phyloP scores from a whole-genome alignment of 176 grass and related monocot species.

The Neostapfia colusana region DNA sequence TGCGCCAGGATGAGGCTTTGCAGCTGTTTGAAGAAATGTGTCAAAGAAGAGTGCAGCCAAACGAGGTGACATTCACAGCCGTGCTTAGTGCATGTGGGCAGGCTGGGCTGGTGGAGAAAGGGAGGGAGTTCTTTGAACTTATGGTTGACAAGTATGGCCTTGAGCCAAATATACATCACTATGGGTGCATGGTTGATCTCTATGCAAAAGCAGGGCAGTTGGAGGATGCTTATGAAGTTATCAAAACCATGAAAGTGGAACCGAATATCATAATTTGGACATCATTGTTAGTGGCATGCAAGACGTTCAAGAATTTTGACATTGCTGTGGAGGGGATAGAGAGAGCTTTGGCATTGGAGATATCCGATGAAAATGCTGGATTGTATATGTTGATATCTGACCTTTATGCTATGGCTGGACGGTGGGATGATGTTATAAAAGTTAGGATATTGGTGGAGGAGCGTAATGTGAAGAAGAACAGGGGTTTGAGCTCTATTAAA shows the following conservation, averaged over 20 bases:
- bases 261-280: slow-evolving; percentile 64
- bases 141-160: slow-evolving; percentile 50
- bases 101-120: slow-evolving; percentile 56
- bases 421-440: slow-evolving; percentile 46
- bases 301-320: slow-evolving; percentile 55
- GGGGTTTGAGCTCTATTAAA: slow-evolving; percentile 39
- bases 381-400: slow-evolving; percentile 53
- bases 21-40: slow-evolving; percentile 57
- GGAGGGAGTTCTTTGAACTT: slow-evolving; percentile 41
- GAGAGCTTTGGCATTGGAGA: slow-evolving; percentile 51
- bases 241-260: slow-evolving; percentile 62
- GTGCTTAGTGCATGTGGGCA: slow-evolving; percentile 52
- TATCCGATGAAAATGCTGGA: slow-evolving; percentile 49
- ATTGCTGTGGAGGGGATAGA: slow-evolving; percentile 51
- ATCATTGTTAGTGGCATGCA: slow-evolving; percentile 55
- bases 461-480: slow-evolving; percentile 39
- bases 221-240: slow-evolving; percentile 58
- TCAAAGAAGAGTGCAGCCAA: slow-evolving; percentile 36
- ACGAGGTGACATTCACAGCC: slow-evolving; percentile 54
- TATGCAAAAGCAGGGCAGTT: slow-evolving; percentile 58
- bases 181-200: slow-evolving; percentile 70
- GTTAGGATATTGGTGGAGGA: slow-evolving; percentile 57
- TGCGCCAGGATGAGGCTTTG: slow-evolving; percentile 33
- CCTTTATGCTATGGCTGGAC: slow-evolving; percentile 52
- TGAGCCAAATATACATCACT: slow-evolving; percentile 61